Base-by-base conservation (phyloP, 1,139 yeast species). In the Ogataea hybrid region DNA sequence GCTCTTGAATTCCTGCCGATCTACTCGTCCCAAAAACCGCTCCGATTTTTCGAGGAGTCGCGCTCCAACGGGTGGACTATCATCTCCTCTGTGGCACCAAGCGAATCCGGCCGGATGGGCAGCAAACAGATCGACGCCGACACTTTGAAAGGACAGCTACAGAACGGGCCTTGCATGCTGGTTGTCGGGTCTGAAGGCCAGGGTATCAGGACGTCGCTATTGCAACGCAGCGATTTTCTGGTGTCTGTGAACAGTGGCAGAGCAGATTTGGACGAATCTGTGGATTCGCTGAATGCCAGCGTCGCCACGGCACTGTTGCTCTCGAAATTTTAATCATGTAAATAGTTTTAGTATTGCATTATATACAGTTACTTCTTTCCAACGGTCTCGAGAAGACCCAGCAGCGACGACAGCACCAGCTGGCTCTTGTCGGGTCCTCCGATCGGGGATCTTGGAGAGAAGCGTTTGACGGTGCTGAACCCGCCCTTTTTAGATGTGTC, bases 271-370 rank as follows among this genome's bases (percentile, higher is more conserved):
- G 61, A 56, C 20, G 68, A 62, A 6, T 64, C 77, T 12, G 81
- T 89, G 28, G 96, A 88, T 57, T 85, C 95, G 17, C 68, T 89
- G 53, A 89, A 89, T 59, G 97, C 87, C 28, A 85, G 95, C 57
- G 96, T 89, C 5, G 96, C 97, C 1, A 75, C 90, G 2, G 94
- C 90, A 1, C 58, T 88, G 27, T 58, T 87, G 40, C 63, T 86
- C 22, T 68, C 72, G 31, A 71, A 69, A 27, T 44, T 49, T 25
- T 16, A 31, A 31, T 15, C 15, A 16, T 31, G 37, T 36, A 32
- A 25, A 40, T 33, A 28, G 16, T 15, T 4, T 23, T 25, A 25
- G 22, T 16, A 20, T 20, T 15, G 21, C 25, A 6, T 15, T 34
- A 32, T 35, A 16, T 37, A 45, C 41, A 35, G 20, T 15, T 28